A percentile compares a stretch with the other conserved stretches of the same genome.
Conservation (phyloP, 2,329 filamentous ascomycete genomes). For the Pestalotiopsis sp. region DNA sequence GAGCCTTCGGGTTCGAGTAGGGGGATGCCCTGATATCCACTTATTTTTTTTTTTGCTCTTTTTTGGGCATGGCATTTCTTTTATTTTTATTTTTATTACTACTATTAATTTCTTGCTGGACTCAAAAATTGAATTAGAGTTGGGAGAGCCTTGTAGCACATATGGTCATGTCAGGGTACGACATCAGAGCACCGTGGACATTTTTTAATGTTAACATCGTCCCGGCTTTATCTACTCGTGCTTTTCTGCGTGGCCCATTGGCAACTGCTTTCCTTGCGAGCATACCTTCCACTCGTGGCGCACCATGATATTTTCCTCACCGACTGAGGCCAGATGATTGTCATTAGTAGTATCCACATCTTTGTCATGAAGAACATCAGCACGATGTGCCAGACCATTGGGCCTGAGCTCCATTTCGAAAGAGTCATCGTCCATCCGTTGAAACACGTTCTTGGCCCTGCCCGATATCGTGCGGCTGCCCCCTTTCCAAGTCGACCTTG, state of each 20-base stretch:
- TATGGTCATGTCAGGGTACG: too few relatives aligned
- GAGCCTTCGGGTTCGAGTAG: neutral
- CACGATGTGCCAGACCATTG: neutral
- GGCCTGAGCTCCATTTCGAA: neutral
- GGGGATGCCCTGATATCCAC: neutral
- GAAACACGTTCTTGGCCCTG: neutral
- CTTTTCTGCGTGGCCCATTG: too few relatives aligned
- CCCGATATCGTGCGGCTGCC: neutral
- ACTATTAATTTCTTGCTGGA: too few relatives aligned
- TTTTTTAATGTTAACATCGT: too few relatives aligned
- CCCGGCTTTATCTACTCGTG: neutral
- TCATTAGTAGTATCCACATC: neutral
- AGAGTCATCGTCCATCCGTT: neutral
- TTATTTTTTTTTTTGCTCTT: neutral
- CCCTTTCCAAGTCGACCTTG: neutral
- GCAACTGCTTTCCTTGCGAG: neutral
- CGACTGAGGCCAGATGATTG: neutral
- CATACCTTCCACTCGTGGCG: neutral
- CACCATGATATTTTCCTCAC: neutral
- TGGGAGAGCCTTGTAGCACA: too few relatives aligned
- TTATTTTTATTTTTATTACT: too few relatives aligned
- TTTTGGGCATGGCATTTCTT: neutral
- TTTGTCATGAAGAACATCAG: neutral
- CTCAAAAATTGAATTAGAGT: too few relatives aligned
- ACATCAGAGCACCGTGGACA: too few relatives aligned